Conservation (phyloP, 768 basidiomycete species). For the Leucocoprinus leucothites region DNA sequence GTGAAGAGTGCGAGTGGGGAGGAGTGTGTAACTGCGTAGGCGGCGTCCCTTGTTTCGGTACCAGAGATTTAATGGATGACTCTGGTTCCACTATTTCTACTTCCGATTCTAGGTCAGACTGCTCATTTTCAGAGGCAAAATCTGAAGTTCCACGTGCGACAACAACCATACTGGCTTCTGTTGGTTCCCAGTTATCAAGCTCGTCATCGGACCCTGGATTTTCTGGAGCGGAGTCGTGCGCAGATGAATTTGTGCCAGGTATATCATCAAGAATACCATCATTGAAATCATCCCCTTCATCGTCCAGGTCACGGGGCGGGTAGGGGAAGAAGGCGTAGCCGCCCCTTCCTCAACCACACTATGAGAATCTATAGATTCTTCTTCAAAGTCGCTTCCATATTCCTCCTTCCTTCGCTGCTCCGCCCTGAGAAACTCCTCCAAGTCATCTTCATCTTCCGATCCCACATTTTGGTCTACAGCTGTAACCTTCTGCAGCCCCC, state of each 20-base stretch:
- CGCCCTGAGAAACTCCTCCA: conserved; percentile 64
- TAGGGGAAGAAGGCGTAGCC: background rate
- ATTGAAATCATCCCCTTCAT: conserved; percentile 9
- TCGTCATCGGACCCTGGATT: conserved; percentile 43
- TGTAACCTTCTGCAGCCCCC: conserved; percentile 17
- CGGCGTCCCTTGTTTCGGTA: background rate
- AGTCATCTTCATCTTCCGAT: conserved; percentile 53
- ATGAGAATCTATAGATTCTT: conserved; percentile 16
- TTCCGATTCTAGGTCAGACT: conserved; percentile 19
- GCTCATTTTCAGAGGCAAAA: background rate
- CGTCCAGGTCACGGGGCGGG: background rate
- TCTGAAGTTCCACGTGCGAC: conserved; percentile 18
- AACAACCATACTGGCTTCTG: conserved; percentile 39
- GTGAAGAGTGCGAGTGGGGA: conserved; percentile 27
- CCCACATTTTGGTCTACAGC: background rate
- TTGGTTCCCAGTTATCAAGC: conserved; percentile 32
- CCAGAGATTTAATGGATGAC: background rate
- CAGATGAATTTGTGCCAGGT: background rate
- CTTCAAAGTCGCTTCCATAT: conserved; percentile 45
- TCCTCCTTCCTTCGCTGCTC: conserved; percentile 51
- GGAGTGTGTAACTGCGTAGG: conserved; percentile 36
- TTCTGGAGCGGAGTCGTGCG: conserved; percentile 3
- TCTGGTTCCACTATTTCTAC: conserved; percentile 29
- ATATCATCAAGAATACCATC: conserved; percentile 9
- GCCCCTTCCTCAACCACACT: conserved; percentile 15